Evolutionary conservation across 2,329 filamentous ascomycete species (phyloP).

Genomic region (Aureobasidium sp.): DNA sequence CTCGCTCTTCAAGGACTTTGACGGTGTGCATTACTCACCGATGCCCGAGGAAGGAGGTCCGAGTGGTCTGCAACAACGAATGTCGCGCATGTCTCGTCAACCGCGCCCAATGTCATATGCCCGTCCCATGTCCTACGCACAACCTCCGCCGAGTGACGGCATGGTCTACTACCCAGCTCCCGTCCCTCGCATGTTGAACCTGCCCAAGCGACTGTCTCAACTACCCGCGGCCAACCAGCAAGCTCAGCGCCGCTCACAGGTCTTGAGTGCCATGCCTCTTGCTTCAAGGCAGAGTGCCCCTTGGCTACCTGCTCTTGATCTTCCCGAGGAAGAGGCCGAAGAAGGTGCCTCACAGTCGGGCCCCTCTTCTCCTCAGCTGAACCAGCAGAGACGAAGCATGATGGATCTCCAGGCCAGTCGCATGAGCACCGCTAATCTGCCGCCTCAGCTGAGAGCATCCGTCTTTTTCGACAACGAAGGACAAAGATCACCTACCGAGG

Average conservation of each 20-base stretch:
- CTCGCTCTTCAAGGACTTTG: conserved; percentile 70
- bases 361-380: not conserved
- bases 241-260: conserved; percentile 65
- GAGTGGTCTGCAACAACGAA: not conserved
- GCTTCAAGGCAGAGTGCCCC: conserved; percentile 48
- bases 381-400: conserved; percentile 30
- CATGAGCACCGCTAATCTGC: conserved; percentile 49
- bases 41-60: conserved; percentile 32
- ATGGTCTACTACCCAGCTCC: conserved; percentile 96
- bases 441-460: conserved; percentile 82
- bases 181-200: conserved; percentile 85
- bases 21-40: conserved; percentile 67
- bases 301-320: conserved; percentile 32
- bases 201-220: conserved; percentile 80
- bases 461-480: conserved; percentile 67
- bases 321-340: not conserved
- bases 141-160: conserved; percentile 58
- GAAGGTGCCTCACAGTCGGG: conserved; percentile 16
- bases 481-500: conserved; percentile 38
- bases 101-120: conserved; percentile 18
- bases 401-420: conserved; percentile 25
- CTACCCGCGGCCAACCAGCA: conserved; percentile 57
- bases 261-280: conserved; percentile 57
- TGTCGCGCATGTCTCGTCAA: conserved; percentile 17
- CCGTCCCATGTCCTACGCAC: conserved; percentile 51